Base-by-base conservation (phyloP, 495 filamentous ascomycete genomes). In the Recurvomyces mirabilis region DNA sequence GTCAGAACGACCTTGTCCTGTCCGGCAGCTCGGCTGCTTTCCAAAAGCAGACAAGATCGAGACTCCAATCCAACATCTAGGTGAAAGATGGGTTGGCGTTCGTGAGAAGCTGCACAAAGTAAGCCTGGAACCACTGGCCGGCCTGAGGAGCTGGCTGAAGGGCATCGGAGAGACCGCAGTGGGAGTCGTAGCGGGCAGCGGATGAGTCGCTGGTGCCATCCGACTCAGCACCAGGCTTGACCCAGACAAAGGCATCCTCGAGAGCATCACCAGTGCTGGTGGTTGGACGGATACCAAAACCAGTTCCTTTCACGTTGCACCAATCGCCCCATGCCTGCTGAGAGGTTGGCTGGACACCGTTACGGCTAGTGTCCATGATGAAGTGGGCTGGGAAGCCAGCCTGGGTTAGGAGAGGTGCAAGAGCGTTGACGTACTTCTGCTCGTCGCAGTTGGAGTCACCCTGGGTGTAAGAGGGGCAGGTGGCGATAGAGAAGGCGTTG, bases 201-300 rank as follows among this genome's bases (percentile, higher is more conserved):
- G 65, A 60, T 26, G 59, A 67, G 58, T 87, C 68, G 41, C 70
- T 76, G 38, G 82, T 87, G 52, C 84, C 83, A 61, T 87, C 84
- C 32, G 75, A 78, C 63, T 91, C 82, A 53, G 83, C 84, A 55
- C 84, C 84, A 41, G 82, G 83, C 75, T 87, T 87, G 54, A 83
- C 67, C 84, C 82, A 87, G 60, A 86, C 81, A 65, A 87, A 85
- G 34, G 82, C 79, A 60, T 87, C 82, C 40, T 72, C 69, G 21
- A 82, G 70, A 19, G 67, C 55, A 59, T 71, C 55, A 42, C 76
- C 77, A 6, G 81, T 84, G 47, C 71, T 57, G 26, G 75, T 68
- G 3, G 77, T 79, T 0, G 78, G 78, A 44, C 78, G 78, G 34
- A 71, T 68, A 61, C 84, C 82, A 60, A 87, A 87, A 24, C 82